Conservation (phyloP, 768 basidiomycete genomes). For the Mycena pura region DNA sequence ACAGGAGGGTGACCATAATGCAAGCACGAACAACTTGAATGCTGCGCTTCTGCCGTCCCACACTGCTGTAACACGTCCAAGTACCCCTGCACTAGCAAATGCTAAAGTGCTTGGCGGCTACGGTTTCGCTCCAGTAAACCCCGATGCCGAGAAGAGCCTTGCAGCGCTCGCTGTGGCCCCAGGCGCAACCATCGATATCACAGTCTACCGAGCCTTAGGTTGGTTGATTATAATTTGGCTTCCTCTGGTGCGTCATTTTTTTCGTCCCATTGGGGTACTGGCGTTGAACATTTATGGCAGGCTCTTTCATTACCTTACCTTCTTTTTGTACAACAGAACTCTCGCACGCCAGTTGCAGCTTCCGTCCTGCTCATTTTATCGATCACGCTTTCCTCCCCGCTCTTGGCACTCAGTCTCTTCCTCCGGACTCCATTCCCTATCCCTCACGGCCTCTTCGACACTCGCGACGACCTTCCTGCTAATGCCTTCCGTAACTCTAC, state of each 20-base stretch:
- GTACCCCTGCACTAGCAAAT: conserved; percentile 60
- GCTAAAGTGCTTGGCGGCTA: conserved; percentile 75
- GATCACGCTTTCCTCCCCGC: conserved; percentile 70
- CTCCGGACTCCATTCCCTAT: conserved; percentile 70
- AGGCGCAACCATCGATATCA: conserved; percentile 60
- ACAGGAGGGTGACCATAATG: conserved; percentile 35
- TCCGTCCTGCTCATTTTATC: conserved; percentile 66
- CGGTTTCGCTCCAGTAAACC: conserved; percentile 56
- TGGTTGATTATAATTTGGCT: conserved; percentile 76
- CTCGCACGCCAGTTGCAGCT: conserved; percentile 42
- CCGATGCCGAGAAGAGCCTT: conserved; percentile 61
- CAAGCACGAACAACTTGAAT: conserved; percentile 50
- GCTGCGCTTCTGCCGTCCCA: conserved; percentile 45
- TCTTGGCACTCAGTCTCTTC: conserved; percentile 67
- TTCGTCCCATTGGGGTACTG: neutral
- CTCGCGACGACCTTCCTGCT: conserved; percentile 48
- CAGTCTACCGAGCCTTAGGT: conserved; percentile 57
- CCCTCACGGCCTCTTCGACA: conserved; percentile 68
- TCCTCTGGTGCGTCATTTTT: conserved; percentile 60
- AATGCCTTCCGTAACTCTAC: conserved; percentile 52
- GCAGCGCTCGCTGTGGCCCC: conserved; percentile 50
- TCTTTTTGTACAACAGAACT: conserved; percentile 47
- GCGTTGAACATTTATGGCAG: conserved; percentile 40
- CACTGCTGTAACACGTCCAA: conserved; percentile 48
- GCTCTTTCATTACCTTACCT: conserved; percentile 70